Conservation (phyloP, 2,329 filamentous ascomycete genomes). For the Aspergillus ibericus region DNA sequence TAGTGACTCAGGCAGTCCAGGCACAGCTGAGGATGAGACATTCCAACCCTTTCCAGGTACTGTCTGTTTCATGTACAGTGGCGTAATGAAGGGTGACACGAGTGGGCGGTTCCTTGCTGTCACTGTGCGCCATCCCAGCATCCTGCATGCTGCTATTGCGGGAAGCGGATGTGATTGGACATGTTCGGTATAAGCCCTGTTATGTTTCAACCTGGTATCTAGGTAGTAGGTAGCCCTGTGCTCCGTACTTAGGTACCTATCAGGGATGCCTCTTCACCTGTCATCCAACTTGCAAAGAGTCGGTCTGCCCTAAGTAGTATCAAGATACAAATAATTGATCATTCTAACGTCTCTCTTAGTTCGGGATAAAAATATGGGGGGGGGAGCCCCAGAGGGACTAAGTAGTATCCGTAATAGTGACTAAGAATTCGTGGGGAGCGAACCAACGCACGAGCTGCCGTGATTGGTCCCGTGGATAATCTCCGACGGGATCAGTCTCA, state of each 20-base stretch:
- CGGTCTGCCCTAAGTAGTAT: no score
- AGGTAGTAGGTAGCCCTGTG: neutral
- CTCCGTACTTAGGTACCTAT: neutral
- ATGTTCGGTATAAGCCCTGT: neutral
- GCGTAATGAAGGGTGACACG: neutral
- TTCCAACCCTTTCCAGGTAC: neutral
- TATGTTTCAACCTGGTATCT: neutral
- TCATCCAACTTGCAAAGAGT: neutral
- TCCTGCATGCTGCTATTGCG: neutral
- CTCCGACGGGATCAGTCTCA: neutral
- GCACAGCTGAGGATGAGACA: neutral
- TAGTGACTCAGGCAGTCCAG: neutral
- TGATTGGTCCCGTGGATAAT: slow-evolving; percentile 8
- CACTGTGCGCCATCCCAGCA: neutral
- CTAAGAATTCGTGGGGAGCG: neutral
- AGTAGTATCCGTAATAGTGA: no score
- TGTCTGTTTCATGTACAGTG: slow-evolving; percentile 1
- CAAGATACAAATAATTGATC: no score
- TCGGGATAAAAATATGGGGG: neutral
- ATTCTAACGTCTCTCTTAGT: no score
- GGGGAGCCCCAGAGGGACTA: no score
- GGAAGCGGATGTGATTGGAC: neutral
- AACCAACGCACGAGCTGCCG: neutral
- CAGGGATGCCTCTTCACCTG: no score
- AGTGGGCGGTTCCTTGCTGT: neutral